Evolutionary conservation across 2,329 filamentous ascomycete genomes (phyloP).

Genomic region (Teratosphaeriaceae sp.): DNA sequence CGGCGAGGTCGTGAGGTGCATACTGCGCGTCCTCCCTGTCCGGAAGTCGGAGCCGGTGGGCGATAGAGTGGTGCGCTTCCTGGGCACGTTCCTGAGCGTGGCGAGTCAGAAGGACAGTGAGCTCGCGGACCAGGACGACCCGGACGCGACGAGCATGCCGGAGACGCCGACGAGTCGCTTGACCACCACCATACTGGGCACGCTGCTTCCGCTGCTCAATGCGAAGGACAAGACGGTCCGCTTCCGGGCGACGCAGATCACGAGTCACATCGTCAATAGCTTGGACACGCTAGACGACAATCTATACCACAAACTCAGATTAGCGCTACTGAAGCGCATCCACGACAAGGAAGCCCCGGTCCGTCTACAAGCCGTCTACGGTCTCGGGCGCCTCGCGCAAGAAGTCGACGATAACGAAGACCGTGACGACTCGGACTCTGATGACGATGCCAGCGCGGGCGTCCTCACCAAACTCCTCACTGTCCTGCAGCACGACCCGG

Average conservation of each 20-base stretch:
- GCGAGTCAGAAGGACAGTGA: constrained; percentile 51
- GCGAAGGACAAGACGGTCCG: constrained; percentile 91
- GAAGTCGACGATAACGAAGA: constrained; percentile 61
- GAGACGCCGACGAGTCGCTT: constrained; percentile 82
- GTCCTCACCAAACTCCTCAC: constrained; percentile 78
- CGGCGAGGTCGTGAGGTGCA: constrained; percentile 72
- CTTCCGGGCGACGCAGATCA: constrained; percentile 81
- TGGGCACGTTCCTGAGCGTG: constrained; percentile 78
- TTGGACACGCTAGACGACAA: constrained; percentile 89
- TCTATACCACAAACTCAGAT: constrained; percentile 73
- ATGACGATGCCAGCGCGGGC: constrained; percentile 58
- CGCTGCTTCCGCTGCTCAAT: constrained; percentile 66
- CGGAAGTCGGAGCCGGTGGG: constrained; percentile 89
- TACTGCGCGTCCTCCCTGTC: constrained; percentile 73
- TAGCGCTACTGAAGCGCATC: constrained; percentile 75
- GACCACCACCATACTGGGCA: constrained; percentile 64
- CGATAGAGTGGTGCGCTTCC: constrained; percentile 77
- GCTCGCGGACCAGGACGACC: constrained; percentile 41
- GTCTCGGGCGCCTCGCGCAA: constrained; percentile 72
- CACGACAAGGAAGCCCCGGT: constrained; percentile 93
- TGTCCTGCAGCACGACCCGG: constrained; percentile 87
- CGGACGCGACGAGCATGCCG: constrained; percentile 58
- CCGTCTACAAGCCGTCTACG: constrained; percentile 83
- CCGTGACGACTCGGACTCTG: constrained; percentile 60
- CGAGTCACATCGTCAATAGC: constrained; percentile 87